Conservation (phyloP, 2,329 filamentous ascomycete species). For the Moelleriella libera region DNA sequence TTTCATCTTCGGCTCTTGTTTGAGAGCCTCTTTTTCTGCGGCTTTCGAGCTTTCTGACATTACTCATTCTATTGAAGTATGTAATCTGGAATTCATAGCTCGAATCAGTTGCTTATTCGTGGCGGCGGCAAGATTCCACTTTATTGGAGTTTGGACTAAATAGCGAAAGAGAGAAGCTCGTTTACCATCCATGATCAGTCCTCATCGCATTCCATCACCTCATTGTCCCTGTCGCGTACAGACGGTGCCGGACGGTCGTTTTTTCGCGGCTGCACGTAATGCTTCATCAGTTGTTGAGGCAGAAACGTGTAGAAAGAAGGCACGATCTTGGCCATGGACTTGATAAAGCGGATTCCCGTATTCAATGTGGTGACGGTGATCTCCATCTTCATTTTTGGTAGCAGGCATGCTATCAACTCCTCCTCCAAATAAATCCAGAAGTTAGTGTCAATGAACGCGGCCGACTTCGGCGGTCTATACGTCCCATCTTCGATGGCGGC, state of each 20-base stretch:
- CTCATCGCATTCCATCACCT: not conserved
- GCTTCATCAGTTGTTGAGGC: slow-evolving; percentile 53
- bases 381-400: slow-evolving; percentile 50
- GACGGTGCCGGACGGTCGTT: slow-evolving; percentile 28
- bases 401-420: slow-evolving; percentile 33
- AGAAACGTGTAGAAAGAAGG: slow-evolving; percentile 52
- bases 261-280: slow-evolving; percentile 43
- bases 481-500: slow-evolving; percentile 33
- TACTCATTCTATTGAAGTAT: too few species aligned
- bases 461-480: slow-evolving; percentile 17
- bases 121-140: too few species aligned
- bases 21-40: not conserved
- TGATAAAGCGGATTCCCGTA: slow-evolving; percentile 53
- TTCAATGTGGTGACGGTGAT: slow-evolving; percentile 40
- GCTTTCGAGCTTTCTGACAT: not conserved
- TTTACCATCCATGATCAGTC: too few species aligned
- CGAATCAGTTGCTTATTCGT: too few species aligned
- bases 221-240: slow-evolving; percentile 14
- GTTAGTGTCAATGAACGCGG: slow-evolving; percentile 6
- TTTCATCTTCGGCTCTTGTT: not conserved
- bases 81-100: too few species aligned
- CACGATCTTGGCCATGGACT: slow-evolving; percentile 36
- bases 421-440: slow-evolving; percentile 54
- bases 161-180: too few species aligned
- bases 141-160: too few species aligned